Evolutionary conservation across 768 basidiomycete genomes (phyloP).

Genomic region (Pleurotus eryngii): DNA sequence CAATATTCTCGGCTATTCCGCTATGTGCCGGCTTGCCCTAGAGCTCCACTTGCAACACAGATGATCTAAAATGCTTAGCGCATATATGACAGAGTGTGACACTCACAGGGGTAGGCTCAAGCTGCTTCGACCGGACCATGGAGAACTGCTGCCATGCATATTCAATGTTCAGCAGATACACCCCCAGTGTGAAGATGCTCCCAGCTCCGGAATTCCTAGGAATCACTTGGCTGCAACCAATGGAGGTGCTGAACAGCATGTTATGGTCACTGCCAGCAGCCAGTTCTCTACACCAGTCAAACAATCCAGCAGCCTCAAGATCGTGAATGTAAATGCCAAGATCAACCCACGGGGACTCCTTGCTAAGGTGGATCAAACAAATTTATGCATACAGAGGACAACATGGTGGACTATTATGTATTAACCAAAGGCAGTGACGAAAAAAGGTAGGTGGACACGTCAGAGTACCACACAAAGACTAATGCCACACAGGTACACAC

Average conservation of each 20-base stretch:
- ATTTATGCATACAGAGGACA: neutral
- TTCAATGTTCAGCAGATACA: neutral
- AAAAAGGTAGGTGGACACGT: neutral
- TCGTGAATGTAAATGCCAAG: neutral
- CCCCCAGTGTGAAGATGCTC: neutral
- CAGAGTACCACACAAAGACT: no score
- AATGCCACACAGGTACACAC: neutral
- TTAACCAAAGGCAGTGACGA: neutral
- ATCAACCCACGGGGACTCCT: neutral
- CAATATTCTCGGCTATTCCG: no score
- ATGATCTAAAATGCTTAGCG: neutral
- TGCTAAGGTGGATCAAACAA: neutral
- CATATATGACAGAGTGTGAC: neutral
- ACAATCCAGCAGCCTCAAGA: neutral
- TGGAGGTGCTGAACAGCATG: neutral
- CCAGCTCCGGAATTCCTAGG: neutral
- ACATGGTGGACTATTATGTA: neutral
- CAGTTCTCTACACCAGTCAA: neutral
- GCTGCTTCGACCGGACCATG: neutral
- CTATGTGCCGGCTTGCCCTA: no score
- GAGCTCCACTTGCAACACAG: no score
- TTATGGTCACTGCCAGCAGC: neutral
- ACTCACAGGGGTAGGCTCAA: neutral
- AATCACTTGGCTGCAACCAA: neutral
- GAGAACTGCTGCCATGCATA: neutral